Conservation (phyloP, 495 filamentous ascomycete genomes). For the Tuber melanosporum region DNA sequence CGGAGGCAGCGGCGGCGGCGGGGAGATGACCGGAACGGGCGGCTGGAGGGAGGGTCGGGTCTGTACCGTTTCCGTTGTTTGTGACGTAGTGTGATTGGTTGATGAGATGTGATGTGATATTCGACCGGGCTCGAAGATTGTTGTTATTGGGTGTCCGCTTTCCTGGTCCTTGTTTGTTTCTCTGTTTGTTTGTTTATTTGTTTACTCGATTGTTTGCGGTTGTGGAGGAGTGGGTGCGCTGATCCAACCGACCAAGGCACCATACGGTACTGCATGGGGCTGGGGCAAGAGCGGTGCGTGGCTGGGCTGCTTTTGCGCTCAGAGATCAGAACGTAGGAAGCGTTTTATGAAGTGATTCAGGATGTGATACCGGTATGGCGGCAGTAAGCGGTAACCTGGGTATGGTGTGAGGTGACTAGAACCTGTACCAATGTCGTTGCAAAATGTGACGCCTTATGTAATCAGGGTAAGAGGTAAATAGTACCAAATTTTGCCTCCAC, state of each 20-base stretch:
- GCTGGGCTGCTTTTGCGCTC: too few species aligned
- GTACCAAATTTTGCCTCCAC: too few species aligned
- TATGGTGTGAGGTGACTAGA: too few species aligned
- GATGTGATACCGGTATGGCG: too few species aligned
- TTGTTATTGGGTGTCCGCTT: neutral
- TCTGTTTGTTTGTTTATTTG: neutral
- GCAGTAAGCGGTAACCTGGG: too few species aligned
- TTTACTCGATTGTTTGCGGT: neutral
- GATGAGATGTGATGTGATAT: neutral
- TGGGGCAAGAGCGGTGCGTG: too few species aligned
- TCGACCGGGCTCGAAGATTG: neutral
- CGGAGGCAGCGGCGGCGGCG: neutral
- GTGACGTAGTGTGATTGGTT: neutral
- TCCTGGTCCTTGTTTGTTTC: neutral
- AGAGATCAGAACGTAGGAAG: too few species aligned
- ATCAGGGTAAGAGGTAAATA: too few species aligned
- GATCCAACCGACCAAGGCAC: neutral
- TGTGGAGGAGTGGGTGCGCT: neutral
- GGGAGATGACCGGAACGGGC: neutral
- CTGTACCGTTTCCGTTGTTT: neutral
- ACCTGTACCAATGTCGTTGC: too few species aligned
- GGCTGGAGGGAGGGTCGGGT: neutral
- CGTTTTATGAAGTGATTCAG: too few species aligned
- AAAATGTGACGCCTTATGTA: too few species aligned
- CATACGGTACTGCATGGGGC: too few species aligned